Evolutionary conservation across 352 stramenopile species (phyloP).

Genomic region (Globisporangium nodosum): DNA sequence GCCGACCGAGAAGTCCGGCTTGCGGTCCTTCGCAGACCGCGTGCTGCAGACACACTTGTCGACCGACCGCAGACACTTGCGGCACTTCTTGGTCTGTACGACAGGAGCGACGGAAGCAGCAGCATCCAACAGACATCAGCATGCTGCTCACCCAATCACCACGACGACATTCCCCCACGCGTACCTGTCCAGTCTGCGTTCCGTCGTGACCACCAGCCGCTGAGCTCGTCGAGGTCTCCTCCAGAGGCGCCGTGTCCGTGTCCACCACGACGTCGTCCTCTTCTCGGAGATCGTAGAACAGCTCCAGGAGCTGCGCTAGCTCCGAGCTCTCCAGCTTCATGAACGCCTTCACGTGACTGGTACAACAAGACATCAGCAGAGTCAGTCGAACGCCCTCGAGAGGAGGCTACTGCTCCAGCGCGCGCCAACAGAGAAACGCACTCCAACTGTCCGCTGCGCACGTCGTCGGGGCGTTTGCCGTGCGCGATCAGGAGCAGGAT

Average conservation of each 20-base stretch:
- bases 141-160: too few relatives aligned
- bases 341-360: constrained; percentile 25
- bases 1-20: constrained; percentile 37
- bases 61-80: constrained; percentile 59
- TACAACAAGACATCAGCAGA: neutral
- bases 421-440: constrained; percentile 12
- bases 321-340: constrained; percentile 65
- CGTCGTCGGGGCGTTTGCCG: constrained; percentile 29
- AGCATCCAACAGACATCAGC: too few relatives aligned
- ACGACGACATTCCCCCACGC: too few relatives aligned
- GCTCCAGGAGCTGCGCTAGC: constrained; percentile 49
- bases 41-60: constrained; percentile 60
- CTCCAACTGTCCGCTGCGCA: constrained; percentile 35
- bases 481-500: constrained; percentile 67
- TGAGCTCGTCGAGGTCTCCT: constrained; percentile 12
- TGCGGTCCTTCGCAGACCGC: constrained; percentile 14
- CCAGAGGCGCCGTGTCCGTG: constrained; percentile 30
- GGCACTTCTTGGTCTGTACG: constrained; percentile 34
- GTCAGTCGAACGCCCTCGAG: neutral
- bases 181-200: neutral
- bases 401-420: neutral
- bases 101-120: too few relatives aligned
- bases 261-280: constrained; percentile 61
- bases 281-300: constrained; percentile 64
- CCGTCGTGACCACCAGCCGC: neutral